These are phyloP conservation scores for Puccinia triticina DNA, from an alignment of 1,284 basidiomycete genomes.

Conservation along the genomic window DNA sequence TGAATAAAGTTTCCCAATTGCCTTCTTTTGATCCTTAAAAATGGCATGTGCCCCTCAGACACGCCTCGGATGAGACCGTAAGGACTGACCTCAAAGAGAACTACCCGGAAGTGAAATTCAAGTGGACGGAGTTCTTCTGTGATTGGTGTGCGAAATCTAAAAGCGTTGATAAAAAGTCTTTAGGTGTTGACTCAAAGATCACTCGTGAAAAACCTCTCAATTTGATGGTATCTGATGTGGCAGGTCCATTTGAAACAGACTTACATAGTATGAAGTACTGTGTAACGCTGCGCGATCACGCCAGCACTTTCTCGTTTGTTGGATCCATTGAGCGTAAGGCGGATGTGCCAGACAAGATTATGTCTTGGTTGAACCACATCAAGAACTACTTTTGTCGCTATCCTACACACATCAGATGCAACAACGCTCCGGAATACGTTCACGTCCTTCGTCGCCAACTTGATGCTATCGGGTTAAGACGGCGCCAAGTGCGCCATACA, in stretches of 20 bases:
- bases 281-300: not conserved
- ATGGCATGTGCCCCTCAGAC: not conserved
- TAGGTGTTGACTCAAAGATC: not conserved
- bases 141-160: not conserved
- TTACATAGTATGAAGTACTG: not conserved
- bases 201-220: not conserved
- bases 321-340: not conserved
- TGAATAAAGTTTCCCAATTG: not conserved
- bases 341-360: not conserved
- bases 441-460: not conserved
- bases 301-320: not conserved
- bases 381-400: not conserved
- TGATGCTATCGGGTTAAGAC: not conserved
- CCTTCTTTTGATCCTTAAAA: slow-evolving; percentile 10
- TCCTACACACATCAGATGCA: not conserved
- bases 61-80: not conserved
- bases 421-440: slow-evolving; percentile 2
- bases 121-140: not conserved
- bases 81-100: not conserved
- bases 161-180: not conserved
- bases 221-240: not conserved
- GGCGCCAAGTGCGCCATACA: not conserved
- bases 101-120: not conserved
- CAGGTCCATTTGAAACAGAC: not conserved
- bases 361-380: not conserved